phyloP scores from a whole-genome alignment of 2,329 filamentous ascomycete species.

The Fusarium nurragi region DNA sequence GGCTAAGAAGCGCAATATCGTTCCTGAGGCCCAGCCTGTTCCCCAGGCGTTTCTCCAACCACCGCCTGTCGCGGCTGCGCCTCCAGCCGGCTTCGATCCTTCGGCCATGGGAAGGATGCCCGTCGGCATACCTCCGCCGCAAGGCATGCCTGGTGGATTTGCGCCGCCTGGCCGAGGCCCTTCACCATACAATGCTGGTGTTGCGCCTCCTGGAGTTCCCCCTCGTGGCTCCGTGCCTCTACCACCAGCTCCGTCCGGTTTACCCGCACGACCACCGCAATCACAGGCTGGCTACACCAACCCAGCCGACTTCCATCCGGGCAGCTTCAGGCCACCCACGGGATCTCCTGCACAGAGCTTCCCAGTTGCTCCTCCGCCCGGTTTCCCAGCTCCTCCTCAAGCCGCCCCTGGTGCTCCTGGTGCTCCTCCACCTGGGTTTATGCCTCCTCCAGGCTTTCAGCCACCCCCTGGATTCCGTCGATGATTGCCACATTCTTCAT shows the following conservation, averaged over 20 bases:
- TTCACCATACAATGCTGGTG: slow-evolving; percentile 48
- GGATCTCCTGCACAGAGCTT: slow-evolving; percentile 53
- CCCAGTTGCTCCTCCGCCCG: slow-evolving; percentile 52
- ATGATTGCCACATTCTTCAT: slow-evolving; percentile 36
- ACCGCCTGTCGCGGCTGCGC: slow-evolving; percentile 40
- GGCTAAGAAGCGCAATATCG: slow-evolving; percentile 93
- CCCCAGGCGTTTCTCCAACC: slow-evolving; percentile 74
- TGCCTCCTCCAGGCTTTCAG: slow-evolving; percentile 57
- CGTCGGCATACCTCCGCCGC: slow-evolving; percentile 45
- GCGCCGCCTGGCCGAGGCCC: slow-evolving; percentile 50
- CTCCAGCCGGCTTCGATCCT: slow-evolving; percentile 50
- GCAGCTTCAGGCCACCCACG: slow-evolving; percentile 52
- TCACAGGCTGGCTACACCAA: slow-evolving; percentile 57
- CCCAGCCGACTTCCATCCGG: slow-evolving; percentile 60
- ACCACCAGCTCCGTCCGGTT: slow-evolving; percentile 60
- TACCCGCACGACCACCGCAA: slow-evolving; percentile 61
- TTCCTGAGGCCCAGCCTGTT: slow-evolving; percentile 79
- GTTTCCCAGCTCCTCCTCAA: slow-evolving; percentile 52
- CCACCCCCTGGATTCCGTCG: slow-evolving; percentile 57
- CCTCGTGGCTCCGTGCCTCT: slow-evolving; percentile 51
- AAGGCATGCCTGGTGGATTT: slow-evolving; percentile 51
- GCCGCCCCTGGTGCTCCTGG: slow-evolving; percentile 46
- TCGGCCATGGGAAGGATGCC: slow-evolving; percentile 46
- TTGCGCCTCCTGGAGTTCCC: slow-evolving; percentile 40
- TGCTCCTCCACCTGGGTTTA: slow-evolving; percentile 55